phyloP scores from a whole-genome alignment of 2,329 filamentous ascomycete species.

The Aspergillus sp. region DNA sequence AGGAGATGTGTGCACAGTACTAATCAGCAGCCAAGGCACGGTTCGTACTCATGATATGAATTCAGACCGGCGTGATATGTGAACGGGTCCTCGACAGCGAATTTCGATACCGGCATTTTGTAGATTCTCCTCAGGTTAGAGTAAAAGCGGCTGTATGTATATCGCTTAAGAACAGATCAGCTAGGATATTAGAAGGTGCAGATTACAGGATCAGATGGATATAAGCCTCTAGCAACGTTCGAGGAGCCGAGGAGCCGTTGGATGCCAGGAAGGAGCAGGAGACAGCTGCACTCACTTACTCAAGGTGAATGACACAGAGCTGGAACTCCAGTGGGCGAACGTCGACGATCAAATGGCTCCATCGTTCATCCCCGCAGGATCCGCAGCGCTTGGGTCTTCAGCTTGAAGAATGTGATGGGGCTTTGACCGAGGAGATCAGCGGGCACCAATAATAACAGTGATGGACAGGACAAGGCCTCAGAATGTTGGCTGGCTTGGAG shows the following conservation, averaged over 20 bases:
- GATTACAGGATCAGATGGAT: background rate
- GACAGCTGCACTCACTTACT: background rate
- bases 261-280: background rate
- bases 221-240: background rate
- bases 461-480: too few species aligned
- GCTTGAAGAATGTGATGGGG: background rate
- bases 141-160: too few species aligned
- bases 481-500: too few species aligned
- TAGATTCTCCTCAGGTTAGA: too few species aligned
- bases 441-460: background rate
- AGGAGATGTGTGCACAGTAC: background rate
- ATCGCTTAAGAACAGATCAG: too few species aligned
- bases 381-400: background rate
- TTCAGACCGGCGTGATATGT: background rate
- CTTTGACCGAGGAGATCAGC: background rate
- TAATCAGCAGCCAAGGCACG: too few species aligned
- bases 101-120: slow-evolving; percentile 3
- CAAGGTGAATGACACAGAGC: too few species aligned
- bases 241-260: slow-evolving; percentile 3
- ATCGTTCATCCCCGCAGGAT: background rate
- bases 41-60: slow-evolving; percentile 4
- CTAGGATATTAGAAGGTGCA: background rate
- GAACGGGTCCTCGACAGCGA: background rate
- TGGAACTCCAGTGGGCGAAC: too few species aligned
- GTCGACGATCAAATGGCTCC: background rate